Evolutionary conservation across 2,329 filamentous ascomycete species (phyloP), one percentile per base, ranked within the genome.

Genomic region (Paracoccidioides lutzii): DNA sequence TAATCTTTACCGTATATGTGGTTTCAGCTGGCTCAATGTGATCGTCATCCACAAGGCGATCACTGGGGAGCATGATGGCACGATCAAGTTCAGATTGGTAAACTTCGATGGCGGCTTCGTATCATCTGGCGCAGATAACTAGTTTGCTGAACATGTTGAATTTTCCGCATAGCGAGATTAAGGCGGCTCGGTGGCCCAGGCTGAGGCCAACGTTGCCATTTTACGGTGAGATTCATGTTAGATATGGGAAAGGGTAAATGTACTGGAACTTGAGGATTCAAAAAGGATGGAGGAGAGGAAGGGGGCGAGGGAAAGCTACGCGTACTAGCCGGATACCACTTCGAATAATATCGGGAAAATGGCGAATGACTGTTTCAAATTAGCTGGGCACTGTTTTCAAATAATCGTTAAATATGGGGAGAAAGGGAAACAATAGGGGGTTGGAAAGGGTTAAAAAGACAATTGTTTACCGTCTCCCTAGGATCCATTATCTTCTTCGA

Each of bases 31-130:
- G 41, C 5, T 52, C 38, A 12, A 32, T 69, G 62, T 73, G 70
- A 53, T 73, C 71, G 55, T 73, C 71, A 55, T 73, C 71, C 4
- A 67, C 69, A 41, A 72, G 64, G 14, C 64, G 66, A 38, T 73
- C 70, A 58, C 61, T 67, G 0, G 71, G 71, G 44, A 74, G 57
- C 64, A 73, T 52, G 4, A 52, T 30, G 28, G 72, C 71, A 35
- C 71, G 67, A 64, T 82, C 78, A 59, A 81, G 76, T 49, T 76
- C 75, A 38, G 79, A 76, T 0, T 0, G 79, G 79, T 59, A 82
- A 63, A 10, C 77, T 78, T 45, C 79, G 68, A 68, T 81, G 78
- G 41, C 79, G 64, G 1, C 79, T 79, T 55, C 79, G 66, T 32
- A 81, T 65, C 78, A 81, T 81, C 53, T 75, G 3, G 73, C 73